Base-by-base conservation (phyloP, 495 filamentous ascomycete genomes). In the Lasiosphaeria ovina region DNA sequence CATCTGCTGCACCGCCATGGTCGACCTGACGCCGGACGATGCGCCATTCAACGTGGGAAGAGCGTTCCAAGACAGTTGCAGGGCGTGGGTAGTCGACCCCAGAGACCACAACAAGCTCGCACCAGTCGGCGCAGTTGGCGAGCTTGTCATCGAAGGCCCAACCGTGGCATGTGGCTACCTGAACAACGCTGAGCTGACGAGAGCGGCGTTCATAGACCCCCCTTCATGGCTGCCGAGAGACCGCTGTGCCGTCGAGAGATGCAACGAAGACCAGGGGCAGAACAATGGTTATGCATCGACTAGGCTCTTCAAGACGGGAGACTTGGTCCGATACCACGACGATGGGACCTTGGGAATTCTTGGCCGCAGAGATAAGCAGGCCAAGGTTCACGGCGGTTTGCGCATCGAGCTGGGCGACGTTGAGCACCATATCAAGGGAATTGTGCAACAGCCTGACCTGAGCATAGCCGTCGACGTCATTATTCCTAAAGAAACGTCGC, bases 81-180 rank as follows among this genome's bases (percentile, higher is more conserved):
- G 68, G 11, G 57, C 54, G 35, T 76, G 70, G 69, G 61, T 76
- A 34, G 67, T 66, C 4, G 61, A 76, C 53, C 70, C 72, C 1
- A 62, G 62, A 10, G 60, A 69, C 44, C 62, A 72, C 35, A 34
- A 76, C 40, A 65, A 54, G 9, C 62, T 81, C 0, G 66, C 73
- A 6, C 76, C 78, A 2, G 63, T 76, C n/a, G 81, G 80, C 8
- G 63, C 68, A 1, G 66, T 79, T 24, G 81, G 80, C 4, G 81
- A 84, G 64, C 64, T 83, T 34, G 62, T 74, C 4, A 65, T 84
- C 6, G 71, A 71, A 36, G 82, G 82, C 0, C 75, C 77, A 3
- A 66, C 70, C 14, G 53, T 83, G 10, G 57, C 67, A 6, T 44
- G 49, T 7, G 67, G 64, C 36, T 69, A 67, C 45, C 54, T 65